Evolutionary conservation across 352 stramenopile species (phyloP), one percentile per base, ranked within the genome.

Genomic region (Pythium grandisporangium): DNA sequence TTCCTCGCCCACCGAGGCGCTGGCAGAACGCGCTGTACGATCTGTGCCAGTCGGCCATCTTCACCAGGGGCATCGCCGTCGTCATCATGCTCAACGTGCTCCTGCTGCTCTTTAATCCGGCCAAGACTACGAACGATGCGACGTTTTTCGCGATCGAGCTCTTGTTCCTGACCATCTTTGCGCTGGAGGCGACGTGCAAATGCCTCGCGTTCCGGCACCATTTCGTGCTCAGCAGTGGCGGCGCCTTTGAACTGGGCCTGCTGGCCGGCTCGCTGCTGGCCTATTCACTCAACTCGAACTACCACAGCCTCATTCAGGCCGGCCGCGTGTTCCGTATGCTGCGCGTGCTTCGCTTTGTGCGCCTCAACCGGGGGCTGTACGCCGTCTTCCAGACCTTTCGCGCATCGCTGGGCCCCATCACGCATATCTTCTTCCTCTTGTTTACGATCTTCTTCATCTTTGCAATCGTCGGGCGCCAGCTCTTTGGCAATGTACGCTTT

Each of bases 401-500:
- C 13, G 72, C 72, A 5, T 84, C 68, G 7, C 47, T 89, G 25
- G 60, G 64, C 42, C 71, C 76, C 7, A 72, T 86, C 32, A 68
- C 53, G 10, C 69, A 89, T 55, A 84, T 86, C 42, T 86, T 86
- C 55, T 86, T 86, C 30, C 61, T 89, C 54, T 72, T 89, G 42
- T 71, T 82, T 41, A 75, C 82, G 61, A 79, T 86, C 42, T 82
- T 85, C 53, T 89, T 84, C 59, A 84, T 89, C 53, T 89, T 86
- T 30, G 72, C 76, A 12, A 68, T 84, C 16, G 59, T 89, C 17
- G 76, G 68, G 4, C 68, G 72, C 0, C 75, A 89, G 61, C 68
- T 89, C 40, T 89, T 86, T 44, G 76, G 76, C 11, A 70, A 64
- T 3, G 57, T 86, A 36, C 62, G 64, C 4, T 76, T 65, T 37